phyloP scores from a whole-genome alignment of 495 filamentous ascomycete genomes.

The Penicillium diatomitis region DNA sequence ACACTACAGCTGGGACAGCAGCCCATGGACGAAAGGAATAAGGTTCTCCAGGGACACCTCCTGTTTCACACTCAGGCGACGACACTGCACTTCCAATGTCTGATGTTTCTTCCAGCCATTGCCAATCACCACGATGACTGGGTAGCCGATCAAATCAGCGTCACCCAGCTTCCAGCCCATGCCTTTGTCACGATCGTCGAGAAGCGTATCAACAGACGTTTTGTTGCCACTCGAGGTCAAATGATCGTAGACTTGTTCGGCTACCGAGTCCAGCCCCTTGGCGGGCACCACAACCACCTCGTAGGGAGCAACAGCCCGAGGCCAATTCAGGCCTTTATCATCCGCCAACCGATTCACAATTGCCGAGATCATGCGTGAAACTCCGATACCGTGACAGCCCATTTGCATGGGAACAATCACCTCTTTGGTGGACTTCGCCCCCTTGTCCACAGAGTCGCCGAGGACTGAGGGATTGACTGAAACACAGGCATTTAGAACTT shows the following conservation, averaged over 20 bases:
- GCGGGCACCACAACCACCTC: conserved; percentile 62
- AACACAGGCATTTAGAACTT: conserved; percentile 57
- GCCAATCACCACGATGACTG: conserved; percentile 70
- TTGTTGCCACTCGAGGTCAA: conserved; percentile 22
- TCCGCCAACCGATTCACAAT: conserved; percentile 68
- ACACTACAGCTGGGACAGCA: conserved; percentile 34
- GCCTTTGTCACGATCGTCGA: conserved; percentile 67
- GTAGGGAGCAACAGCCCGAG: conserved; percentile 74
- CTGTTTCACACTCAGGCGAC: conserved; percentile 42
- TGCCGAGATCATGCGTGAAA: conserved; percentile 84
- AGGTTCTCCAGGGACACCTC: conserved; percentile 37
- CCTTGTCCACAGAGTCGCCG: conserved; percentile 6
- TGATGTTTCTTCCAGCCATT: conserved; percentile 57
- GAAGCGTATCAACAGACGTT: conserved; percentile 46
- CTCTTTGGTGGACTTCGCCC: conserved; percentile 11
- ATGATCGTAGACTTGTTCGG: conserved; percentile 52
- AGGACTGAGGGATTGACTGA: conserved; percentile 24
- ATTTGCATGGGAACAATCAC: conserved; percentile 60
- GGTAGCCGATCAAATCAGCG: conserved; percentile 83
- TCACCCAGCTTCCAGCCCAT: conserved; percentile 81
- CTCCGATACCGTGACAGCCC: conserved; percentile 94
- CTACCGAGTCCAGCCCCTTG: conserved; percentile 35
- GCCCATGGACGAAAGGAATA: conserved; percentile 24
- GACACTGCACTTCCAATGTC: conserved; percentile 69
- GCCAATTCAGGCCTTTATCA: conserved; percentile 78